Conservation (phyloP, 345 rosid species). For the Draba incana region DNA sequence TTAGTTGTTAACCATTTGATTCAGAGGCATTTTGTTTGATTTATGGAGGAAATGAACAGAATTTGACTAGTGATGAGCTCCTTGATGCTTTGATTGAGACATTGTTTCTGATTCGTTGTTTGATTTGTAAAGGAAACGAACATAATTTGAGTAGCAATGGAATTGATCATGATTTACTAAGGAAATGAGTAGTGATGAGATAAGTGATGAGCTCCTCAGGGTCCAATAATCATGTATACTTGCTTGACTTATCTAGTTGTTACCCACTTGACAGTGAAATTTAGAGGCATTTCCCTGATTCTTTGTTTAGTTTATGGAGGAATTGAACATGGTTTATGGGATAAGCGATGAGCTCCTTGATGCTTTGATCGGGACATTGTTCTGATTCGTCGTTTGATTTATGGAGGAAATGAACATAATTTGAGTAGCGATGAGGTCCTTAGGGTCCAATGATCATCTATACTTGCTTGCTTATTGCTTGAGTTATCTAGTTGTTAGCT, state of each 20-base stretch:
- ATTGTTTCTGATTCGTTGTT: not conserved
- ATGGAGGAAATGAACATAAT: not conserved
- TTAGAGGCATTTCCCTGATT: not conserved
- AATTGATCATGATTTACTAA: too few relatives aligned
- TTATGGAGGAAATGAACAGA: not conserved
- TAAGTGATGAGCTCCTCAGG: not conserved
- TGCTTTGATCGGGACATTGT: not conserved
- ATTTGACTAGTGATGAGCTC: not conserved
- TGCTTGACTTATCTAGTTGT: conserved; percentile 1
- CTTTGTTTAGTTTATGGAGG: not conserved
- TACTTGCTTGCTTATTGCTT: too few relatives aligned
- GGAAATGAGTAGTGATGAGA: not conserved
- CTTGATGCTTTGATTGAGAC: not conserved
- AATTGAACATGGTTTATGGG: not conserved
- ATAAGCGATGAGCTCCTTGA: not conserved
- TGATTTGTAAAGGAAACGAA: not conserved
- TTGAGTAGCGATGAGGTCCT: not conserved
- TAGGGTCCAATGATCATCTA: not conserved
- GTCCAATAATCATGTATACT: not conserved
- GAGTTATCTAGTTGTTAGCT: conserved; percentile 4
- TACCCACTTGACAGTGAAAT: too few relatives aligned
- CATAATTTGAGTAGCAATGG: not conserved
- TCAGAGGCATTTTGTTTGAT: not conserved
- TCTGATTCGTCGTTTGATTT: not conserved
- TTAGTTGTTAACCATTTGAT: too few relatives aligned